Evolutionary conservation across 208 protist species (phyloP), one percentile per base, ranked within the genome.

Genomic region (Crithidia mellificae): DNA sequence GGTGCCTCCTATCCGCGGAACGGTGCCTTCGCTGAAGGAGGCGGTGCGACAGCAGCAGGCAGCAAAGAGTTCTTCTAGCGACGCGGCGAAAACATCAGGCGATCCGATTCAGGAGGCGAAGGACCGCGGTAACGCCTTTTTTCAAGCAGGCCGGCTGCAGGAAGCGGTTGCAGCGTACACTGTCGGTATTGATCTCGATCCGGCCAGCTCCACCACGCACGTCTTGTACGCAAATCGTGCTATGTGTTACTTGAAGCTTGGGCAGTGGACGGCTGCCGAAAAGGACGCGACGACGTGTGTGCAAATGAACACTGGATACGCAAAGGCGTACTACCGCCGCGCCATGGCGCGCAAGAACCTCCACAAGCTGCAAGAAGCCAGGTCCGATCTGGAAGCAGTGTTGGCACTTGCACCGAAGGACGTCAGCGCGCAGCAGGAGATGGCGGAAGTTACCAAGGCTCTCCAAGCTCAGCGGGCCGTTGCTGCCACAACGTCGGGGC

Each of bases 261-360:
- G 78, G 15, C 55, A 81, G 51, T 96, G 90, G 90, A 73, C 58
- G 0, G 72, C 84, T 19, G 92, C 92, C 1, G 92, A 97, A 64
- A 78, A 81, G 51, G 92, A 97, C 58, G 87, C 90, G 20, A 87
- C 87, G 12, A 81, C 66, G 6, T 94, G 87, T 53, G 54, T 96
- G 46, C 80, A 88, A 52, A 73, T 93, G 77, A 91, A 94, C 62
- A 78, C 77, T n/a, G 77, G 73, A 19, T 95, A 95, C 56, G 74
- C 87, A 9, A 97, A 97, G 76, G 92, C 76, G 2, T 96, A 93
- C 68, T 97, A 87, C 66, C 83, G 92, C 38, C 84, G 92, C 24
- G 92, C 90, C 24, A 65, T 96, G 39, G 88, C 92, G 15, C 80
- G 92, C 59, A 94, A 93, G 46, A 78, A 88, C 49, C 77, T 94